These are phyloP conservation scores for Rhododendron williamsianum DNA, from an alignment of 148 eudicot genomes.

Conservation along the genomic window DNA sequence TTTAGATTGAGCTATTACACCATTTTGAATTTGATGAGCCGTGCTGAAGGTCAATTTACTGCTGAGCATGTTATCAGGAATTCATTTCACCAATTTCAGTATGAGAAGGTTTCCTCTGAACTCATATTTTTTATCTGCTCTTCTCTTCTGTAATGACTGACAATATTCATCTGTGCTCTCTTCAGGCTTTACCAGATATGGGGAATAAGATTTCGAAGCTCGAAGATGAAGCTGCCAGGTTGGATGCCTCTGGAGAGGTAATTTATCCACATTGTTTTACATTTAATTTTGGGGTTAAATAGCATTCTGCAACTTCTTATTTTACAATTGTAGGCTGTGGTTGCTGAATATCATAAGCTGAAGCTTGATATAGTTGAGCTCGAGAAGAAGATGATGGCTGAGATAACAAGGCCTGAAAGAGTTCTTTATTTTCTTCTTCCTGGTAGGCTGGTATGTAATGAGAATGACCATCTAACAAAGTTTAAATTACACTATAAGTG, in stretches of 20 bases:
- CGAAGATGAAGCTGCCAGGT: constrained; percentile 80
- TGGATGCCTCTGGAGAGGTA: constrained; percentile 98
- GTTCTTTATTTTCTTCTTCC: constrained; percentile 82
- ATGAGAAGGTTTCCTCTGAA: constrained; percentile 70
- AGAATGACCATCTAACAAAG: background rate
- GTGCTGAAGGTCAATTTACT: constrained; percentile 92
- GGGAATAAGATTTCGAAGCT: constrained; percentile 72
- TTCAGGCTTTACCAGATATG: constrained; percentile 89
- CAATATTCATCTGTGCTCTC: background rate
- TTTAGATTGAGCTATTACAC: constrained; percentile 97
- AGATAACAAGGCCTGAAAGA: constrained; percentile 88
- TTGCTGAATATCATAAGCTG: constrained; percentile 80
- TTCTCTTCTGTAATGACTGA: background rate
- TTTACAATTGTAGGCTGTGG: constrained; percentile 48
- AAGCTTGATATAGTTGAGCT: constrained; percentile 70
- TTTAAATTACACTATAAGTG: background rate
- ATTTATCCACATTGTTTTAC: constrained; percentile 12
- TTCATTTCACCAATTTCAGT: constrained; percentile 95
- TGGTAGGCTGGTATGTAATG: constrained; percentile 79
- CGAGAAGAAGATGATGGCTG: constrained; percentile 92
- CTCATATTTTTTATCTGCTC: background rate
- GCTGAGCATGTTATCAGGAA: constrained; percentile 96
- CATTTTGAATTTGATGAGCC: constrained; percentile 94
- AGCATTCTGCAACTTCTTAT: background rate
- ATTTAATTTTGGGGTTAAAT: constrained; percentile 11